These are phyloP conservation scores for Carpinus fangiana DNA, from an alignment of 306 rosid species.

Conservation along the genomic window DNA sequence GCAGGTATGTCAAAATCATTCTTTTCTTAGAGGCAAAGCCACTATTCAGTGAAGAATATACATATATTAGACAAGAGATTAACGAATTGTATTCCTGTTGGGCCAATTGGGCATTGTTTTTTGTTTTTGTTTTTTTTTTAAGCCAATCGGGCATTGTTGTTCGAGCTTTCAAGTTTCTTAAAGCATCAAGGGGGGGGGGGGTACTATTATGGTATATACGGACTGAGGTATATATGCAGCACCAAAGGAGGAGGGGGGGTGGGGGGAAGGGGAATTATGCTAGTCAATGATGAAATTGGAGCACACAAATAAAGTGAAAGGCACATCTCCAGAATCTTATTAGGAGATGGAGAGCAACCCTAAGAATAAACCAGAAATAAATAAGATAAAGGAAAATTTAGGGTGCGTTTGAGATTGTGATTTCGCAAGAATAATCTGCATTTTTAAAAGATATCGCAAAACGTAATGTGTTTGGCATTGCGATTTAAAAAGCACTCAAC, in stretches of 20 bases:
- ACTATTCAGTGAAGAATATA: conserved; percentile 27
- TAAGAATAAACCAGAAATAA: not conserved
- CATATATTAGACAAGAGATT: not conserved
- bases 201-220: not conserved
- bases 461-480: too few relatives aligned
- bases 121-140: too few relatives aligned
- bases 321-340: not conserved
- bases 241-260: not conserved
- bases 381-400: conserved; percentile 5
- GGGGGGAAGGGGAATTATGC: conserved; percentile 1
- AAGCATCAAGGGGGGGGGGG: conserved; percentile 22
- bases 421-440: too few relatives aligned
- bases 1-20: conserved; percentile 32
- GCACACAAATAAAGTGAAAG: conserved; percentile 6
- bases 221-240: conserved; percentile 24
- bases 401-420: too few relatives aligned
- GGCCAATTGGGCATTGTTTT: conserved; percentile 21
- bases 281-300: not conserved
- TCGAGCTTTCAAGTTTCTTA: conserved; percentile 25
- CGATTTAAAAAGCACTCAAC: too few relatives aligned
- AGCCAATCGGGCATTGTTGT: not conserved
- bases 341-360: not conserved
- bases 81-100: conserved; percentile 1
- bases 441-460: too few relatives aligned
- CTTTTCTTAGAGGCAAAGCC: conserved; percentile 49